Evolutionary conservation across 139 green algal species (phyloP).

Genomic region (Pleodorina starrii): DNA sequence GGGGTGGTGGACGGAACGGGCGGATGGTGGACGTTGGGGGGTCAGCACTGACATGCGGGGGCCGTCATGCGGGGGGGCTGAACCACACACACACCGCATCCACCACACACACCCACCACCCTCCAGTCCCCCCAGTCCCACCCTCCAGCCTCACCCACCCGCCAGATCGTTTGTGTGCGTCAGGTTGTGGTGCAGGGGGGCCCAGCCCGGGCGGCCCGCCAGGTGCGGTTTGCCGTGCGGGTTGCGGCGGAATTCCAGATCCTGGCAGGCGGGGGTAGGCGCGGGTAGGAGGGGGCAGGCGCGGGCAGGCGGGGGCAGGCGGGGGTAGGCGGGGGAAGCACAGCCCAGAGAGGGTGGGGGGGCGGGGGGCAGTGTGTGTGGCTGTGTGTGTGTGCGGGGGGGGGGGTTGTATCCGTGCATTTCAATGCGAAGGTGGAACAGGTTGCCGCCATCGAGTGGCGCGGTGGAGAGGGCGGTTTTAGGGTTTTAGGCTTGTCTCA

Average conservation of each 20-base stretch:
- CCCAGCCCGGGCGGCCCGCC: not conserved
- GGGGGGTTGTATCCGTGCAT: not conserved
- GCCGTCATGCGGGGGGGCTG: no score
- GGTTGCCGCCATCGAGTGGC: not conserved
- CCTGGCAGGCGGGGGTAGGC: not conserved
- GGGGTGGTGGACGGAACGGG: no score
- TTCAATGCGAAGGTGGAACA: not conserved
- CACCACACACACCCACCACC: no score
- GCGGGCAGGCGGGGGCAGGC: no score
- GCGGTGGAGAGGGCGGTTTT: not conserved
- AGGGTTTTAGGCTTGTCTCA: not conserved
- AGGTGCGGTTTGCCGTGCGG: constrained; percentile 42
- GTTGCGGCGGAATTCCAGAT: constrained; percentile 1
- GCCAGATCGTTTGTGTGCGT: constrained; percentile 49
- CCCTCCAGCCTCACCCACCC: constrained; percentile 4
- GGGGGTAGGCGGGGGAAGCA: not conserved
- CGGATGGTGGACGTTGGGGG: no score
- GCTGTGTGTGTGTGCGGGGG: not conserved
- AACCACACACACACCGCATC: no score
- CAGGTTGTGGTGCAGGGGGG: constrained; percentile 35
- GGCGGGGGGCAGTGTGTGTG: not conserved
- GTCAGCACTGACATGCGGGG: no score
- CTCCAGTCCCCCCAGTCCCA: no score
- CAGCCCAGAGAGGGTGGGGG: not conserved
- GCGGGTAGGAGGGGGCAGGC: not conserved